phyloP scores from a whole-genome alignment of 2,329 filamentous ascomycete genomes.

The Microdochium nivale region DNA sequence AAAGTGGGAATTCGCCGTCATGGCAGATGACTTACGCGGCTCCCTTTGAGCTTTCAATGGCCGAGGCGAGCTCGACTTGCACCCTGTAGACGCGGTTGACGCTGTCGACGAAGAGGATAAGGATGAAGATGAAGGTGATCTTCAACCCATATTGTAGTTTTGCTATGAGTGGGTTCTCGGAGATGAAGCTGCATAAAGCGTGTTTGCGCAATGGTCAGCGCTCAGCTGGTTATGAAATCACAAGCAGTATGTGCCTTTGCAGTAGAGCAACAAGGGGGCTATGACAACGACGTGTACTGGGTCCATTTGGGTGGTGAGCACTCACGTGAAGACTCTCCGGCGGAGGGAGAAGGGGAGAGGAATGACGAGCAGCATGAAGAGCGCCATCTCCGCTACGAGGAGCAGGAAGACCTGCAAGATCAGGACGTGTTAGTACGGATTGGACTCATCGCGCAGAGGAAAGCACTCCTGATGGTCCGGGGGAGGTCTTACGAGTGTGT shows the following conservation, averaged over 20 bases:
- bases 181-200: slow-evolving; percentile 65
- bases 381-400: slow-evolving; percentile 72
- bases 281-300: too few relatives aligned
- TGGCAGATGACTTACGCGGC: slow-evolving; percentile 34
- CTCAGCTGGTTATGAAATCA: too few relatives aligned
- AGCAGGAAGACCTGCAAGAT: slow-evolving; percentile 66
- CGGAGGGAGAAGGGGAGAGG: slow-evolving; percentile 83
- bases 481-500: slow-evolving; percentile 32
- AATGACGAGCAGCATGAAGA: slow-evolving; percentile 73
- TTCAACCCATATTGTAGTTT: slow-evolving; percentile 97
- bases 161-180: slow-evolving; percentile 72
- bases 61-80: slow-evolving; percentile 74
- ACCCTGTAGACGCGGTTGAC: slow-evolving; percentile 95
- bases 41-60: slow-evolving; percentile 49
- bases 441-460: background rate
- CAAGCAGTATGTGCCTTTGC: background rate
- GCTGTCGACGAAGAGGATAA: slow-evolving; percentile 96
- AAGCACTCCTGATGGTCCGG: background rate
- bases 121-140: slow-evolving; percentile 98
- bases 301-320: slow-evolving; percentile 9
- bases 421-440: slow-evolving; percentile 13
- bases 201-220: background rate
- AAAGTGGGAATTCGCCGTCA: background rate
- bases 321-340: slow-evolving; percentile 72
- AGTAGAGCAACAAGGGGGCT: background rate